Evolutionary conservation across 805 yeast species (phyloP).

Genomic region (Blastobotrys chiropterorum): DNA sequence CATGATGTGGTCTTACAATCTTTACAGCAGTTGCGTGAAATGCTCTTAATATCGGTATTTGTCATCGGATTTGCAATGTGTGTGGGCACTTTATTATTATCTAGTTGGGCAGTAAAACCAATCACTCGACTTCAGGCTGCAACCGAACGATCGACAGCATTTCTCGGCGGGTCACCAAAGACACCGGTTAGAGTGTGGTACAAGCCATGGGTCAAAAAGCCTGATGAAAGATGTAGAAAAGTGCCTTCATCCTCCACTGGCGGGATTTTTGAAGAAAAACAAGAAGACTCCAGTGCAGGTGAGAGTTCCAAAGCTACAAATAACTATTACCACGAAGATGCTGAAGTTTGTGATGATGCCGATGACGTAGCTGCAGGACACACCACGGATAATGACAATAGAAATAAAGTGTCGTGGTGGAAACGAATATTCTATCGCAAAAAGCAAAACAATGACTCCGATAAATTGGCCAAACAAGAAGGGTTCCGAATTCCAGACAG

Average conservation of each 20-base stretch:
- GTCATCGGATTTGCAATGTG: constrained; percentile 58
- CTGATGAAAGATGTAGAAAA: background rate
- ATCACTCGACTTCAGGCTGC: constrained; percentile 75
- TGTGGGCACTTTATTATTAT: constrained; percentile 67
- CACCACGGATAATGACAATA: too few species aligned
- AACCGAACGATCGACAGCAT: constrained; percentile 47
- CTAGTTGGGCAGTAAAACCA: constrained; percentile 77
- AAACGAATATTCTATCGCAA: background rate
- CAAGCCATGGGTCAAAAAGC: constrained; percentile 5
- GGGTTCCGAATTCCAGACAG: constrained; percentile 22
- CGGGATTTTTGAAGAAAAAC: background rate
- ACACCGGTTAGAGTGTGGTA: constrained; percentile 5
- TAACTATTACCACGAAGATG: background rate
- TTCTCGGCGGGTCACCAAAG: constrained; percentile 1
- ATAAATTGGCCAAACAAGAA: background rate
- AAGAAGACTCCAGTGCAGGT: background rate
- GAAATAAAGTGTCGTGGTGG: too few species aligned
- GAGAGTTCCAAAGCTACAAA: background rate
- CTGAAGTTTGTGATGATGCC: background rate
- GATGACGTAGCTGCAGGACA: too few species aligned
- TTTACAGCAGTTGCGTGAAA: constrained; percentile 51
- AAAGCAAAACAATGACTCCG: background rate
- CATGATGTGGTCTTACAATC: constrained; percentile 57
- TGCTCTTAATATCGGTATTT: constrained; percentile 70
- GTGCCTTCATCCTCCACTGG: background rate